Evolutionary conservation across 495 filamentous ascomycete species (phyloP).

Genomic region (Penicilliopsis zonata): DNA sequence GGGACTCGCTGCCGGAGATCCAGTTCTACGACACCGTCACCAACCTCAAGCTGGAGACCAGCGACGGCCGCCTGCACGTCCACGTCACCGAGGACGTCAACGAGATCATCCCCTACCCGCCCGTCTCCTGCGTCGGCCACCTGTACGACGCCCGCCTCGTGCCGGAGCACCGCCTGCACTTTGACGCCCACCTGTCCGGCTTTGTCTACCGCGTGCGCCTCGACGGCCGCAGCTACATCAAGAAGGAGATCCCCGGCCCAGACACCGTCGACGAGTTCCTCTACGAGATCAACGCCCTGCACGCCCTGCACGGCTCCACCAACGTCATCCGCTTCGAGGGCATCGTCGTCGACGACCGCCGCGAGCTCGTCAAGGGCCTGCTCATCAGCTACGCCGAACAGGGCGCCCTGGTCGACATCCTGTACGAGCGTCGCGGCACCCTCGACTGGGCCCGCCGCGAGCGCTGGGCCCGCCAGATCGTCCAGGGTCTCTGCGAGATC

Average conservation of each 20-base stretch:
- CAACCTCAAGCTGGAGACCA: constrained; percentile 88
- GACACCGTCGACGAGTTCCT: constrained; percentile 95
- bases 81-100: constrained; percentile 98
- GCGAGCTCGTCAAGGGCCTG: constrained; percentile 71
- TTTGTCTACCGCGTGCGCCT: constrained; percentile 92
- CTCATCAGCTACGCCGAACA: constrained; percentile 82
- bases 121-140: constrained; percentile 62
- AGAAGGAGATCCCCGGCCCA: constrained; percentile 96
- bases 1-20: constrained; percentile 80
- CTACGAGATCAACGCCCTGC: constrained; percentile 93
- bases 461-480: constrained; percentile 87
- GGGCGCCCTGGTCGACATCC: constrained; percentile 80
- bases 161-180: constrained; percentile 62
- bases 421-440: constrained; percentile 58
- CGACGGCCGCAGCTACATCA: constrained; percentile 62
- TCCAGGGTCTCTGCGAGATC: constrained; percentile 80
- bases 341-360: constrained; percentile 72
- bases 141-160: constrained; percentile 50
- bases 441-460: constrained; percentile 69
- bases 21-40: constrained; percentile 94
- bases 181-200: constrained; percentile 86
- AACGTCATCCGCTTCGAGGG: constrained; percentile 84
- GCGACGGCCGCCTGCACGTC: constrained; percentile 80
- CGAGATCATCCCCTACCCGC: constrained; percentile 85
- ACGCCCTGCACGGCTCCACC: constrained; percentile 55